These are phyloP conservation scores for Marasmius sp. DNA, from an alignment of 1,284 basidiomycete genomes.

Conservation along the genomic window DNA sequence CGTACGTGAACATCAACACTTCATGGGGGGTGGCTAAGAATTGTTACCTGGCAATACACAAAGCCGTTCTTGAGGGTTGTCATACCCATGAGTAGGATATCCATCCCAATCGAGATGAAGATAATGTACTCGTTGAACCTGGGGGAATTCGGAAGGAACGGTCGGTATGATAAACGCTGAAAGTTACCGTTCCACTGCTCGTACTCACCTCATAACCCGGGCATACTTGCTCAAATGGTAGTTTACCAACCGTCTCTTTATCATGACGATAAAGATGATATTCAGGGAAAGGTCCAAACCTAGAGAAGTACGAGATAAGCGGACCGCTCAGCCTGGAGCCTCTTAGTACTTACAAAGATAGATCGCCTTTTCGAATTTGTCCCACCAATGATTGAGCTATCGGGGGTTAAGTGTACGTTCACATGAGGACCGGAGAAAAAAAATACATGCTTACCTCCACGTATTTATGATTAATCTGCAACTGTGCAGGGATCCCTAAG, in stretches of 20 bases:
- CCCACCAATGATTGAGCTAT: slow-evolving; percentile 3
- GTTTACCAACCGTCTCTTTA: slow-evolving; percentile 3
- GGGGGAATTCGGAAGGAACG: neutral
- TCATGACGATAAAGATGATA: slow-evolving; percentile 1
- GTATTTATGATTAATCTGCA: slow-evolving; percentile 3
- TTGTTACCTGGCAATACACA: slow-evolving; percentile 2
- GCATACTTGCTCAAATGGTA: slow-evolving; percentile 5
- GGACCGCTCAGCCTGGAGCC: neutral
- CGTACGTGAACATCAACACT: neutral
- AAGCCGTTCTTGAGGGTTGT: neutral
- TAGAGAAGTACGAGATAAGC: neutral
- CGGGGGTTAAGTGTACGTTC: too few species aligned
- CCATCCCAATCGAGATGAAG: slow-evolving; percentile 3
- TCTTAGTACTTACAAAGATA: neutral
- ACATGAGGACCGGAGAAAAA: neutral
- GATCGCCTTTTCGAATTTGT: neutral
- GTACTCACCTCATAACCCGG: neutral
- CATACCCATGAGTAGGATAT: neutral
- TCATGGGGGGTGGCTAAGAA: too few species aligned
- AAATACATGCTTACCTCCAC: neutral
- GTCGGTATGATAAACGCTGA: too few species aligned
- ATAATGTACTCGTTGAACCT: slow-evolving; percentile 8
- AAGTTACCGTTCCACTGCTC: too few species aligned
- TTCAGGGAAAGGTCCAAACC: slow-evolving; percentile 2
- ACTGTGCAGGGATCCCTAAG: slow-evolving; percentile 3